Base-by-base conservation (phyloP, 345 rosid species). In the Acer campestre region DNA sequence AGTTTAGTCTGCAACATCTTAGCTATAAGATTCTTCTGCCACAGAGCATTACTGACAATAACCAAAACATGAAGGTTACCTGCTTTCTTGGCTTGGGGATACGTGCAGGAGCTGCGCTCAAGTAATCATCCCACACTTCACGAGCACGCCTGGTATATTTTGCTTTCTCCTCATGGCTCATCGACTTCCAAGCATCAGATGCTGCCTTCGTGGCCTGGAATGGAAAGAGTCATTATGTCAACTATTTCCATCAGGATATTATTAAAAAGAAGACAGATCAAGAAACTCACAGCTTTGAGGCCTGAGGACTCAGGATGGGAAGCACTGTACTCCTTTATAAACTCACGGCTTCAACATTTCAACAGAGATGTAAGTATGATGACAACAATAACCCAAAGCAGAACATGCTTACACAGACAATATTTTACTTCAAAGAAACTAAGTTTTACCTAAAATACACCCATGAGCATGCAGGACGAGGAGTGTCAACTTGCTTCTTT, bases 401-500 rank as follows among this genome's bases (percentile, higher is more conserved):
- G 25, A 55, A 61, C 40, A 17, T 51, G n/a, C 3, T 17, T n/a
- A 40, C 71, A 42, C 13, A 29, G 17, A 59, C 58, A 53, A 70
- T 53, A 40, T 35, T 22, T 3, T 12, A n/a, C 8, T 53, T 2
- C 2, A 2, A 14, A 42, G 12, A 18, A 70, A 38, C 49, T 40
- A 13, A 18, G 13, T 42, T 65, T 71, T 80, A 86, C 89, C 86
- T 86, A 73, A 86, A 86, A 63, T 83, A 83, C 75, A 86, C 89
- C 89, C 86, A 86, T 38, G 86, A 86, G 80, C 89, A 84, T 2
- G 89, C 85, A 48, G 89, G 89, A 68, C 87, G 89, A 78, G 88
- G 78, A 73, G 63, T 71, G 77, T 68, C 77, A 71, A 53, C 76
- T 75, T 77, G 81, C 77, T 83, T 76, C 62, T 56, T 80, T 77